Evolutionary conservation across 1,284 basidiomycete genomes (phyloP).

Genomic region (Leccinum ponderosum): DNA sequence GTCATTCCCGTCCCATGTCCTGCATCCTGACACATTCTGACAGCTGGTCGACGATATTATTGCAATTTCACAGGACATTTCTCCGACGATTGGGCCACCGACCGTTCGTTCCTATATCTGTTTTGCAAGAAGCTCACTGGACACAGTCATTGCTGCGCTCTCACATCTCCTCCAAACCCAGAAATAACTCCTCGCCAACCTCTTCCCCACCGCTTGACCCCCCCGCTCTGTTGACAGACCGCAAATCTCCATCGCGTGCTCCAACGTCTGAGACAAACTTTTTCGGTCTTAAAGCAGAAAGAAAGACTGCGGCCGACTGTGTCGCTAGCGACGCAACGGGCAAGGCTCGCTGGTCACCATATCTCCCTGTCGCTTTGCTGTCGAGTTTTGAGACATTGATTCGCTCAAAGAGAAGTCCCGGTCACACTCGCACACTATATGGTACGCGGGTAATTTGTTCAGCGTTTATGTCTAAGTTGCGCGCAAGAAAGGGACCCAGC

Average conservation of each 20-base stretch:
- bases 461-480: constrained; percentile 90
- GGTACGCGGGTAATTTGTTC: constrained; percentile 78
- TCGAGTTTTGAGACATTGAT: constrained; percentile 91
- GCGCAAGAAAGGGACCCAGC: constrained; percentile 71
- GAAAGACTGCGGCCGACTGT: constrained; percentile 43
- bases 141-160: constrained; percentile 62
- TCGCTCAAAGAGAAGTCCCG: constrained; percentile 82
- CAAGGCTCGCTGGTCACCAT: constrained; percentile 55
- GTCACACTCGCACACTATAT: constrained; percentile 73
- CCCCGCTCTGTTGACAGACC: constrained; percentile 22
- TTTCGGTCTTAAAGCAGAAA: constrained; percentile 61
- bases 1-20: not conserved
- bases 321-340: constrained; percentile 43
- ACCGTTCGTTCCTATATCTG: constrained; percentile 66
- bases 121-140: constrained; percentile 82
- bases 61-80: constrained; percentile 69
- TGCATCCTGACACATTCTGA: constrained; percentile 7
- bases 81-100: constrained; percentile 58
- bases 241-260: constrained; percentile 29
- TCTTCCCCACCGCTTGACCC: constrained; percentile 43
- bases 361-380: constrained; percentile 79
- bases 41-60: constrained; percentile 80
- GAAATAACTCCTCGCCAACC: constrained; percentile 28
- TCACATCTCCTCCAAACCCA: constrained; percentile 49
- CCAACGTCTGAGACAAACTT: constrained; percentile 53